Base-by-base conservation (phyloP, 495 filamentous ascomycete species). In the Xylaria curta region DNA sequence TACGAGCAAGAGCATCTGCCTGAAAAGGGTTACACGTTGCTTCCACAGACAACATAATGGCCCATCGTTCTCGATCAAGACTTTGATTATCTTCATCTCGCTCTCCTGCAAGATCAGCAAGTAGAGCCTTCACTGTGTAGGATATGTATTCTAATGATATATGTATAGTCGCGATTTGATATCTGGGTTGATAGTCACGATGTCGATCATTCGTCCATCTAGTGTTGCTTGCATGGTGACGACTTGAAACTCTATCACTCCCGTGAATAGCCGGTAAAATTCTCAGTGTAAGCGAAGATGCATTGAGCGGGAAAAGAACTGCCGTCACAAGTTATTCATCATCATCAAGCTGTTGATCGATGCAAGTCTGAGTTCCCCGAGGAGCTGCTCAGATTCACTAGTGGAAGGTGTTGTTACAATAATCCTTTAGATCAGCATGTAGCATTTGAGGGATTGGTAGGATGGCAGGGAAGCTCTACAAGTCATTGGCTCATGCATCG, bases 401-500 rank as follows among this genome's bases (percentile, higher is more conserved):
- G 69, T 49, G 51, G 49, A 65, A 65, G 28, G 24, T 53, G 60
- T 64, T 65, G 60, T 69, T 21, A 13, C 58, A 44, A 44, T 64
- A 33, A 70, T 54, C 60, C 63, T 71, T 65, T 13, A 28, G 40
- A 66, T 46, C 61, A 70, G 69, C 69, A 66, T 66, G 36, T 53
- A 44, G 61, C 60, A 49, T 51, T 47, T 49, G 51, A 47, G 15
- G 15, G 36, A 44, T 36, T 59, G 51, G 69, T 65, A 49, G 36
- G 46, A 66, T n/a, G 19, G 40, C 38, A 64, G 40, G 51, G 19
- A 31, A 65, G 38, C 62, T 71, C 8, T 47, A 28, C 40, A 21
- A 46, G 7, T 71, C 68, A 71, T 71, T 71, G 69, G 69, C 62
- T 53, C 28, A 66, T 49, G 33, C 69, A 66, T 59, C 49, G 13